phyloP scores from a whole-genome alignment of 2,329 filamentous ascomycete genomes.

The Nemania sp. region DNA sequence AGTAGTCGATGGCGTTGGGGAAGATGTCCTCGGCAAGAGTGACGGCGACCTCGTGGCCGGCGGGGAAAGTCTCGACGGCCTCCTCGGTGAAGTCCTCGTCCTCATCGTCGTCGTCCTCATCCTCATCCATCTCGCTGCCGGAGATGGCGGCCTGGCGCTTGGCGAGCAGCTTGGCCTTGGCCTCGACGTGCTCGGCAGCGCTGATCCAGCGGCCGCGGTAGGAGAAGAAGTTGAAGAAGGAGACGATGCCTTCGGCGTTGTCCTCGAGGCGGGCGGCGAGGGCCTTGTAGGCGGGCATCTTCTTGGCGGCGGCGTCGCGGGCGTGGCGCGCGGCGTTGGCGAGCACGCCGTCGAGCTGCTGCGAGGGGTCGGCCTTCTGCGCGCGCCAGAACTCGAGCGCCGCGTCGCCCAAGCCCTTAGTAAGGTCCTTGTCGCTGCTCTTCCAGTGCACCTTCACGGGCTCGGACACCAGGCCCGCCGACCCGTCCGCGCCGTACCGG shows the following conservation, averaged over 20 bases:
- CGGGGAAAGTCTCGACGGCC: constrained; percentile 38
- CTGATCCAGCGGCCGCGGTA: constrained; percentile 63
- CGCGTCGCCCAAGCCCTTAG: constrained; percentile 63
- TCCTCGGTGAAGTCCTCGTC: constrained; percentile 40
- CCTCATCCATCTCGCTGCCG: constrained; percentile 39
- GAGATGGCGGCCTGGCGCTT: constrained; percentile 35
- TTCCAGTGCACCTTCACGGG: constrained; percentile 70
- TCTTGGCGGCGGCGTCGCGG: constrained; percentile 34
- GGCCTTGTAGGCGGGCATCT: constrained; percentile 34
- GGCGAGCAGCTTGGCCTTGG: constrained; percentile 44
- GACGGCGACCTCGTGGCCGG: constrained; percentile 37
- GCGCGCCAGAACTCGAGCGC: constrained; percentile 61
- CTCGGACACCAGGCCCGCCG: constrained; percentile 66
- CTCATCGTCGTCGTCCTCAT: constrained; percentile 43
- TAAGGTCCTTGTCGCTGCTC: constrained; percentile 62
- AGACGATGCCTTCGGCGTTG: constrained; percentile 45
- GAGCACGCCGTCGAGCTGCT: constrained; percentile 40
- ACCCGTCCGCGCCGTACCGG: constrained; percentile 59
- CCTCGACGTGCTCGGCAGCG: constrained; percentile 62
- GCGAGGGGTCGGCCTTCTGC: constrained; percentile 48
- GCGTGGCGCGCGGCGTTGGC: constrained; percentile 33
- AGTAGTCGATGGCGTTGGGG: constrained; percentile 37
- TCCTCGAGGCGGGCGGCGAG: constrained; percentile 31
- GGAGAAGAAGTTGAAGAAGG: constrained; percentile 74
- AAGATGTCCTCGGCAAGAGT: constrained; percentile 36